These are phyloP conservation scores for Voacanga thouarsii DNA, from an alignment of 257 asterid genomes.

Conservation along the genomic window DNA sequence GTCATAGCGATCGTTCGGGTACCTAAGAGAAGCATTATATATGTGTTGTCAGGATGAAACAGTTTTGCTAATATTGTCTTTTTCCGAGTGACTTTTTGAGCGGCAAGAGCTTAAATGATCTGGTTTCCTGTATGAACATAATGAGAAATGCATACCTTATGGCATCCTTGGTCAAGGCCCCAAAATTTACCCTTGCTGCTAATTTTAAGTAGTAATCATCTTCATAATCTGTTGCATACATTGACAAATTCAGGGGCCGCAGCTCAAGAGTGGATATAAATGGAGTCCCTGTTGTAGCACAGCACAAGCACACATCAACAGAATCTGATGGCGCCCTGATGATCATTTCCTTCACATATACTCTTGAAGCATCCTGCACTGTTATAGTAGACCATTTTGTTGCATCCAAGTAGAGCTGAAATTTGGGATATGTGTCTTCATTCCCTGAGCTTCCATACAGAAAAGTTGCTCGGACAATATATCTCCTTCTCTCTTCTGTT, in stretches of 20 bases:
- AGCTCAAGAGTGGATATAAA: slow-evolving; percentile 90
- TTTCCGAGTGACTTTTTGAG: neutral
- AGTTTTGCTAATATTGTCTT: neutral
- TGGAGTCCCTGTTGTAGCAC: slow-evolving; percentile 87
- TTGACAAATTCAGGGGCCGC: slow-evolving; percentile 78
- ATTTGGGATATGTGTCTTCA: slow-evolving; percentile 72
- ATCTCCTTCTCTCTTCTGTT: slow-evolving; percentile 74
- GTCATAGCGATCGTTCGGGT: slow-evolving; percentile 90
- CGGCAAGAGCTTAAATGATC: neutral
- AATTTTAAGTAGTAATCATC: slow-evolving; percentile 68
- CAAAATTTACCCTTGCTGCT: slow-evolving; percentile 81
- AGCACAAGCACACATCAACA: slow-evolving; percentile 77
- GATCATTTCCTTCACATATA: slow-evolving; percentile 76
- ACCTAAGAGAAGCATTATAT: slow-evolving; percentile 43
- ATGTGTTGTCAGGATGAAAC: neutral
- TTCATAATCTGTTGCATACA: slow-evolving; percentile 94
- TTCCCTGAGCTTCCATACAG: slow-evolving; percentile 55
- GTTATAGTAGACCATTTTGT: slow-evolving; percentile 87
- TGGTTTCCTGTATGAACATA: neutral
- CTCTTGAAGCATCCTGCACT: slow-evolving; percentile 64
- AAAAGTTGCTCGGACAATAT: slow-evolving; percentile 75
- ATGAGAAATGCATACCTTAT: slow-evolving; percentile 44
- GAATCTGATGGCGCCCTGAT: slow-evolving; percentile 74
- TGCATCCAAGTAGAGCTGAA: slow-evolving; percentile 81
- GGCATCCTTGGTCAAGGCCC: slow-evolving; percentile 55